A percentile compares a stretch with the other conserved stretches of the same genome.
Evolutionary conservation across 352 stramenopile genomes (phyloP).

Genomic region (Phytophthora meadii): DNA sequence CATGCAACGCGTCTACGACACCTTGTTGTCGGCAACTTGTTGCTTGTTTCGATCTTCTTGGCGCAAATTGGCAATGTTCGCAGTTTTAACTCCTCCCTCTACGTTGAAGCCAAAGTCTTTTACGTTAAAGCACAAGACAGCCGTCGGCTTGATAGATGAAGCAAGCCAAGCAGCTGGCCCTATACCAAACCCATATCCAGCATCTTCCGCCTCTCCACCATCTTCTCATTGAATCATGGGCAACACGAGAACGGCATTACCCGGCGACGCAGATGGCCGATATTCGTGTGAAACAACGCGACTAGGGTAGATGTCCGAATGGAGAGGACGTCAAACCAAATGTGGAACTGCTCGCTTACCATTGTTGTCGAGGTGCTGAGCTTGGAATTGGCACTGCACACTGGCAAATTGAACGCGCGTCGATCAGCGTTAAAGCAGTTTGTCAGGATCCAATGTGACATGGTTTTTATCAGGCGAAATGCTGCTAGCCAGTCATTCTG

Average conservation of each 20-base stretch:
- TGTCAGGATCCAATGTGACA: conserved; percentile 23
- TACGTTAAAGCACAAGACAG: conserved; percentile 20
- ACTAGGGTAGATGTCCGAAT: conserved; percentile 4
- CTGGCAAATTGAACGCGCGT: neutral
- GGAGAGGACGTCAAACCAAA: neutral
- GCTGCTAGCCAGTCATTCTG: conserved; percentile 26
- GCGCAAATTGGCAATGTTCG: neutral
- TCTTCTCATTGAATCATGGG: conserved; percentile 22
- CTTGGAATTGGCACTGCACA: neutral
- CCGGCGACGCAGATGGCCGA: conserved; percentile 7
- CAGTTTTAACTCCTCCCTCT: neutral
- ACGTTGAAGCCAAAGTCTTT: neutral
- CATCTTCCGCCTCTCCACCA: conserved; percentile 32
- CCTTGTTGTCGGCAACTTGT: neutral
- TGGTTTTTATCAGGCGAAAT: conserved; percentile 32
- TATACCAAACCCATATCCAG: conserved; percentile 20
- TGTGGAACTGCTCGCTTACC: neutral
- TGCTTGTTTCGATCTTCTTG: neutral
- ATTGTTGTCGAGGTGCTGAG: neutral
- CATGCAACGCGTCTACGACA: neutral
- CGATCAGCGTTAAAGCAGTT: conserved; percentile 11
- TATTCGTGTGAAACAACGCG: conserved; percentile 25
- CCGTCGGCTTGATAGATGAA: conserved; percentile 13
- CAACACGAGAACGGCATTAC: conserved; percentile 18
- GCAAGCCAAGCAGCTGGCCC: conserved; percentile 16